Evolutionary conservation across 2,329 filamentous ascomycete genomes (phyloP), one percentile per base, ranked within the genome.

Genomic region (Fusarium protoensiforme): DNA sequence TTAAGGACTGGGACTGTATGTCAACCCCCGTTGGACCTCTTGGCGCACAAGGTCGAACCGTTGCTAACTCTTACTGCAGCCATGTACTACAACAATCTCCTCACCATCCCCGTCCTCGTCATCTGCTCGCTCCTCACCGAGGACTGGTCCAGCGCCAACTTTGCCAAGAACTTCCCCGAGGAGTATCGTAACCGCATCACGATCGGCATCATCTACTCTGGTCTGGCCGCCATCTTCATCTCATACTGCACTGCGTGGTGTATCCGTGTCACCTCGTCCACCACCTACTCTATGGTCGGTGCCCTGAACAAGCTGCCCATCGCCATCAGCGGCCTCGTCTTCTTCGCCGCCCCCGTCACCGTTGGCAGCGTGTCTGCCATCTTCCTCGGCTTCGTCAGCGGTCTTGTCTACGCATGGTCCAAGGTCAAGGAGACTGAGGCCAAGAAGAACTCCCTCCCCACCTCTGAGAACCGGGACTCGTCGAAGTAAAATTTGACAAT

Each of bases 1-100:
- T 99, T 87, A 98, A 98, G 89, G 96, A 98, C 82, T 98, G 97
- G 87, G 96, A 99, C 83, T 98, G 96, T 98, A 89, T 85, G 96
- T 91, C 6, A 38, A 5, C 5, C 13, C 16, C 13, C 5, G 7
- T 13, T 4, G 35, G n/a, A 14, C 16, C 33, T 33, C 18, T 38
- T 22, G 36, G 27, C 46, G 46, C 10, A 20, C 9, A 16, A 39
- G 9, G 31, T 27, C 69, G 7, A 53, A 18, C 38, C 22, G 22
- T 64, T 54, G 31, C 82, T 86, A 79, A 84, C 7, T 18, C 14
- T 33, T 59, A 9, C 22, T 13, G 35, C 73, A 98, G 96, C 95
- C 80, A 99, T 98, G 96, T 98, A 96, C 87, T 99, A 99, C 89
- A 99, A 99, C 91, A 98, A 99, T 85, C 90, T 98, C 48, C 91